Evolutionary conservation across 176 grass and related monocot species (phyloP).

Genomic region (Saccharum spontaneum): DNA sequence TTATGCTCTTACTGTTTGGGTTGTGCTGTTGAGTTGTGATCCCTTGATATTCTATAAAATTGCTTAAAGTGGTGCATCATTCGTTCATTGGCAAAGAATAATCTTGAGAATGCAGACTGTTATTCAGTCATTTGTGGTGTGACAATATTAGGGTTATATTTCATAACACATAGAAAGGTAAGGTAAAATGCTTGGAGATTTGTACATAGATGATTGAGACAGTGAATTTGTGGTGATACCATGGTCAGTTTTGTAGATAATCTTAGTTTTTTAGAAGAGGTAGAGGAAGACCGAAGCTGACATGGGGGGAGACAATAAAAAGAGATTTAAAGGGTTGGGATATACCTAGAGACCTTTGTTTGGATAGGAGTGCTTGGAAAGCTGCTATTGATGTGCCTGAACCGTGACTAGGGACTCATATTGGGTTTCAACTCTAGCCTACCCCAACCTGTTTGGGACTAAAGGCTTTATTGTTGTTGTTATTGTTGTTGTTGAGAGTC

Average conservation of each 20-base stretch:
- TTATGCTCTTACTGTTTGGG: not conserved
- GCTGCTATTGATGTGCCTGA: no score
- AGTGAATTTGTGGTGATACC: not conserved
- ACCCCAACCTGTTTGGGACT: no score
- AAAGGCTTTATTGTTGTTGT: no score
- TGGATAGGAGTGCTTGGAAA: no score
- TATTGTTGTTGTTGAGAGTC: not conserved
- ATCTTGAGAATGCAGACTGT: not conserved
- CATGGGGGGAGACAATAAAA: no score
- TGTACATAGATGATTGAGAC: not conserved
- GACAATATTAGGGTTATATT: not conserved
- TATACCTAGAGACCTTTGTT: no score
- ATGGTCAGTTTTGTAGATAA: not conserved
- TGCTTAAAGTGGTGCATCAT: not conserved
- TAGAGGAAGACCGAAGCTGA: no score
- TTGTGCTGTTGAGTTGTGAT: not conserved
- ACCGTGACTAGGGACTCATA: no score
- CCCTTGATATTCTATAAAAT: not conserved
- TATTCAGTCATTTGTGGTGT: not conserved
- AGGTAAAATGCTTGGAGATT: not conserved
- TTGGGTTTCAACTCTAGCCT: no score
- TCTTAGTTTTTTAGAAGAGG: not conserved
- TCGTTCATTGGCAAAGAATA: not conserved
- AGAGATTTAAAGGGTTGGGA: no score
- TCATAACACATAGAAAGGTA: not conserved